phyloP scores from a whole-genome alignment of 1,284 basidiomycete genomes.

The Cutaneotrichosporon sp. region DNA sequence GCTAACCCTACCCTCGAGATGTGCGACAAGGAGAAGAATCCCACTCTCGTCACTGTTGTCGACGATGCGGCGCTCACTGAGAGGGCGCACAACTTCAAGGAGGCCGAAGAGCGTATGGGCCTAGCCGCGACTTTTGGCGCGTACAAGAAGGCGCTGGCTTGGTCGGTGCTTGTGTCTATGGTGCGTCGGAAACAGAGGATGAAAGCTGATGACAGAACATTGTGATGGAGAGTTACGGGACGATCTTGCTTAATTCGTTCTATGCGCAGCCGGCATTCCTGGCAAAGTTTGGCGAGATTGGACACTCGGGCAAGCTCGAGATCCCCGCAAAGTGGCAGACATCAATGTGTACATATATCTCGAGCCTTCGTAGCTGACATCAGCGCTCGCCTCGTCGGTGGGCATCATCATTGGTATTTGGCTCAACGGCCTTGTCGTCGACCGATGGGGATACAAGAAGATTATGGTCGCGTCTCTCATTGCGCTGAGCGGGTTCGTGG shows the following conservation, averaged over 20 bases:
- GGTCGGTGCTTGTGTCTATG: constrained; percentile 8
- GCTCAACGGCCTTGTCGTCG: constrained; percentile 10
- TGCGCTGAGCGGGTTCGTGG: constrained; percentile 43
- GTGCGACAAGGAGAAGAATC: constrained; percentile 2
- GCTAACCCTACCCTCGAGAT: neutral
- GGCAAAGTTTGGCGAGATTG: constrained; percentile 12
- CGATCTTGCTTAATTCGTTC: constrained; percentile 11
- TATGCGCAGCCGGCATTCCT: constrained; percentile 17
- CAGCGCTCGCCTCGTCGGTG: constrained; percentile 3
- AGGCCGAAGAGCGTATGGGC: neutral
- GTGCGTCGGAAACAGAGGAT: neutral
- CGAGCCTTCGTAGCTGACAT: neutral
- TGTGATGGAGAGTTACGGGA: constrained; percentile 15
- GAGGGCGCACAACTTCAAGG: constrained; percentile 4
- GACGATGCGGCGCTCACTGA: constrained; percentile 3
- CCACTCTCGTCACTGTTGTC: neutral
- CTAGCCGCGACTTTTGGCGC: neutral
- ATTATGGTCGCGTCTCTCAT: constrained; percentile 29
- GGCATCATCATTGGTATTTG: constrained; percentile 11
- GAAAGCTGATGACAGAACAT: constrained; percentile 6
- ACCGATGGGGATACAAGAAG: constrained; percentile 15
- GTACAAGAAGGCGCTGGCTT: constrained; percentile 4
- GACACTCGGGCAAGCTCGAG: neutral
- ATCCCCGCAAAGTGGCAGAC: constrained; percentile 56
- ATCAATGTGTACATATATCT: constrained; percentile 27